Conservation (phyloP, 768 basidiomycete genomes). For the Tulasnella sp. region DNA sequence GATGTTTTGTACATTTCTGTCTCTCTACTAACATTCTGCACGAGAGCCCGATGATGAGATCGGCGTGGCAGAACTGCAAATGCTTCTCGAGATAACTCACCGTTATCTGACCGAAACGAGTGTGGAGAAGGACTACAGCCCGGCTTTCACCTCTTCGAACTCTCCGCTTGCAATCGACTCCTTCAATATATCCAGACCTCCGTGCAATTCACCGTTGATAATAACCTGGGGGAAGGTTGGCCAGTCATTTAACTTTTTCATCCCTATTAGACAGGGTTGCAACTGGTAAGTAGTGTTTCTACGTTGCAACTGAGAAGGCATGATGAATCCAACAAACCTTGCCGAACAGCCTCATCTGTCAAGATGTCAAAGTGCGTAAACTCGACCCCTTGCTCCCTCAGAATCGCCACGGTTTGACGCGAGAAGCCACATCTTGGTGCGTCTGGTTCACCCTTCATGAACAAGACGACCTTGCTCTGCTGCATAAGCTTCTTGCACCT, state of each 20-base stretch:
- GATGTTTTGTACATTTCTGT: too few relatives aligned
- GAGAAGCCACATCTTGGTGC: conserved; percentile 80
- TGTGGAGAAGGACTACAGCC: background rate
- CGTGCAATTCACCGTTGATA: conserved; percentile 82
- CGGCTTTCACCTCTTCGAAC: conserved; percentile 37
- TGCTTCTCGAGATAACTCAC: too few relatives aligned
- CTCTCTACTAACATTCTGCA: too few relatives aligned
- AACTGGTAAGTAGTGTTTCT: background rate
- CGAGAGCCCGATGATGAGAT: too few relatives aligned
- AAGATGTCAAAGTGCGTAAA: conserved; percentile 80
- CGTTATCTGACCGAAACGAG: too few relatives aligned
- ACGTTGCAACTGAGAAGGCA: background rate
- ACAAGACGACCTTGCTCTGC: conserved; percentile 65
- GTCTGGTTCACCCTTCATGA: conserved; percentile 83
- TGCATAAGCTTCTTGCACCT: conserved; percentile 67
- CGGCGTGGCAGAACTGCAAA: too few relatives aligned
- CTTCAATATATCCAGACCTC: conserved; percentile 86
- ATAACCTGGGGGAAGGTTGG: conserved; percentile 84
- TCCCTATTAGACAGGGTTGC: conserved; percentile 24
- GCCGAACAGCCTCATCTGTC: conserved; percentile 66
- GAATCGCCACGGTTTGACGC: conserved; percentile 54
- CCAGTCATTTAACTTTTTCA: conserved; percentile 76
- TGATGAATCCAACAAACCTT: conserved; percentile 39
- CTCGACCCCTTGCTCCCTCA: conserved; percentile 51
- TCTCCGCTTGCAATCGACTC: conserved; percentile 82